Evolutionary conservation across 2,329 filamentous ascomycete genomes (phyloP).

Genomic region (Arthrinium phaeospermum): DNA sequence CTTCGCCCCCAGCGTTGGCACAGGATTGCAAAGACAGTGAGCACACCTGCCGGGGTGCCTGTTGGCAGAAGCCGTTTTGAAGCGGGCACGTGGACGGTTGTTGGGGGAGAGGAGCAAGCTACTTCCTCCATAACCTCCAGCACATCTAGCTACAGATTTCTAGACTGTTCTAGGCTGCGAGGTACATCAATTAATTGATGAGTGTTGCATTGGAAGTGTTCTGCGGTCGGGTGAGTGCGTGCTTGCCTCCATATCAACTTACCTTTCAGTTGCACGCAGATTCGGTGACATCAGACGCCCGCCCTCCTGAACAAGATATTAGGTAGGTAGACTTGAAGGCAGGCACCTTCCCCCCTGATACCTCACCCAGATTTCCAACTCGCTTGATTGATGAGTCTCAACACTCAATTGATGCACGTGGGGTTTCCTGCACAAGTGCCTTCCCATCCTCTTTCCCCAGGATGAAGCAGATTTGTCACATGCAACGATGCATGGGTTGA

Average conservation of each 20-base stretch:
- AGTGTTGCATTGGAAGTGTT: no score
- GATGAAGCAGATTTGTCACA: not conserved
- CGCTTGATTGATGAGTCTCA: not conserved
- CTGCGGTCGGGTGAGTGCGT: no score
- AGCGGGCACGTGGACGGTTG: not conserved
- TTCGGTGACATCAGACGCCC: not conserved
- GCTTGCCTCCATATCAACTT: no score
- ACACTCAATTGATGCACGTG: not conserved
- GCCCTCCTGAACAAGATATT: not conserved
- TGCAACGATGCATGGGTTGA: not conserved
- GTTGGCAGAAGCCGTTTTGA: not conserved
- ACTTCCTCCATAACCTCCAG: not conserved
- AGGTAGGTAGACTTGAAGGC: no score
- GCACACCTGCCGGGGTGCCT: not conserved
- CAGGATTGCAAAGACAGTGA: not conserved
- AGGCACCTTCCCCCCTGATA: not conserved
- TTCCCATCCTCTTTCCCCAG: not conserved
- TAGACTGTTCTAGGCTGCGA: no score
- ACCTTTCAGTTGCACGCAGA: no score
- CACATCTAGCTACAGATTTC: not conserved
- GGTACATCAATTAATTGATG: no score
- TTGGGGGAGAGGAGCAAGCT: not conserved
- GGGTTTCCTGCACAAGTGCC: not conserved
- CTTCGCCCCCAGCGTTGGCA: not conserved
- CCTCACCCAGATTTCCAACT: not conserved